Conservation (phyloP, 1,139 yeast genomes). For the Kluyveromyces marxianus region DNA sequence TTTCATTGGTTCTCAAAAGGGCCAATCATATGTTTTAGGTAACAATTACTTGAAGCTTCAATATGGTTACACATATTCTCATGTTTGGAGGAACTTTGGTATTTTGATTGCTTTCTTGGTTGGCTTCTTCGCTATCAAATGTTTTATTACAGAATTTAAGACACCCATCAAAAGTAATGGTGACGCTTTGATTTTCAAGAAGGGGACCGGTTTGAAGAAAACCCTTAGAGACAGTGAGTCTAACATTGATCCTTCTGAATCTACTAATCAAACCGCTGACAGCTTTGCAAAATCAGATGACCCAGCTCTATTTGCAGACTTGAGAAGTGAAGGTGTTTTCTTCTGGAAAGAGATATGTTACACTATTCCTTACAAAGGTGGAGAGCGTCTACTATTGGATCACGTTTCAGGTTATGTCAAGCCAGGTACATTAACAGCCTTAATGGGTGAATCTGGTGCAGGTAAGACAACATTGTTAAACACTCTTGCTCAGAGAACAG, state of each 20-base stretch:
- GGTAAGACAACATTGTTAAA: constrained; percentile 62
- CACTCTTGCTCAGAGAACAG: constrained; percentile 46
- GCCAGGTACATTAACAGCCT: constrained; percentile 51
- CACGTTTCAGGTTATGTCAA: constrained; percentile 44
- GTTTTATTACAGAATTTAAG: constrained; percentile 35
- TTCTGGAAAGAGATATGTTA: constrained; percentile 40
- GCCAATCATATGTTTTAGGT: constrained; percentile 39
- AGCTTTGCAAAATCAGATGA: constrained; percentile 36
- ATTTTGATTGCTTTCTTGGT: constrained; percentile 38
- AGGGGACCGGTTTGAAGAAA: constrained; percentile 19
- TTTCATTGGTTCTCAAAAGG: constrained; percentile 38
- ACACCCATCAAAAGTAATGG: constrained; percentile 37
- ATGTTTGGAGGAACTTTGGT: constrained; percentile 49
- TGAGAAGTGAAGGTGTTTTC: constrained; percentile 29
- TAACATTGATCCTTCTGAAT: constrained; percentile 28
- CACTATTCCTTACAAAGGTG: constrained; percentile 34
- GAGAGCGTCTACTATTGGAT: constrained; percentile 35
- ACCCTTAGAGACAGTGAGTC: constrained; percentile 4
- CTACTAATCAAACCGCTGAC: constrained; percentile 21
- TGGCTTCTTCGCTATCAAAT: constrained; percentile 33
- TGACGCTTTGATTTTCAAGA: constrained; percentile 36
- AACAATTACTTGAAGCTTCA: constrained; percentile 36
- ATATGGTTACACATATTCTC: constrained; percentile 34
- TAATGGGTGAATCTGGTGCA: constrained; percentile 71
- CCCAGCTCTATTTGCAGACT: constrained; percentile 42